These are phyloP conservation scores for Endoconidiophora laricicola DNA, from an alignment of 2,329 filamentous ascomycete genomes.

Conservation along the genomic window DNA sequence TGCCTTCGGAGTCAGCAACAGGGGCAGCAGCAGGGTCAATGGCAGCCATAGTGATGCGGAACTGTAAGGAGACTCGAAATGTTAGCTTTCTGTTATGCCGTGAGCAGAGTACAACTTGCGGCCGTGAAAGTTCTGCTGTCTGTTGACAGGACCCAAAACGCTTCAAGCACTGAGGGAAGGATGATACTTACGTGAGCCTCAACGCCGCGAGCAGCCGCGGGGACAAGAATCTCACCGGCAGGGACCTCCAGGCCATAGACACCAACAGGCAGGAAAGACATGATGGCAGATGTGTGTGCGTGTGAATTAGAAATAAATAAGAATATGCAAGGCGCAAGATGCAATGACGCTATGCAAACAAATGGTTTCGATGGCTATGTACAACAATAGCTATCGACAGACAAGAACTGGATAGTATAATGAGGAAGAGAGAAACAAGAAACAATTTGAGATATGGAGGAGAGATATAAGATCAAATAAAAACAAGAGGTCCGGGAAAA, in stretches of 20 bases:
- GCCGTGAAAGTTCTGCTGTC: neutral
- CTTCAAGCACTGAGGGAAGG: neutral
- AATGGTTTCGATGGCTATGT: neutral
- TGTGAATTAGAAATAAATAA: neutral
- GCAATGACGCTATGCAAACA: conserved; percentile 12
- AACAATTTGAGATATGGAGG: conserved; percentile 7
- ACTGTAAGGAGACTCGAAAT: conserved; percentile 34
- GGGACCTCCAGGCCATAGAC: conserved; percentile 89
- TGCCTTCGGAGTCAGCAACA: conserved; percentile 45
- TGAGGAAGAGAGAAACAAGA: conserved; percentile 3
- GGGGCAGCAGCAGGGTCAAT: conserved; percentile 74
- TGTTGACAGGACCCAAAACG: neutral
- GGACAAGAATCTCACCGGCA: conserved; percentile 65
- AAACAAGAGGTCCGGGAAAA: conserved; percentile 3
- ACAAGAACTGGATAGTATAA: neutral
- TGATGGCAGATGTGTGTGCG: conserved; percentile 19
- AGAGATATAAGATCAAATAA: neutral
- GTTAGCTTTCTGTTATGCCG: conserved; percentile 17
- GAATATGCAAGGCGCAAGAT: conserved; percentile 8
- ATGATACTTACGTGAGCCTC: conserved; percentile 59
- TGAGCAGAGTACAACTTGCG: conserved; percentile 10
- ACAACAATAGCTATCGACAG: neutral
- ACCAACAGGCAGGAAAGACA: conserved; percentile 51
- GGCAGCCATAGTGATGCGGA: conserved; percentile 96
- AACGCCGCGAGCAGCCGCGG: conserved; percentile 53